A percentile compares a stretch with the other conserved stretches of the same genome.
Conservation (phyloP, 352 stramenopile genomes). For the Pilasporangium apinafurcum region DNA sequence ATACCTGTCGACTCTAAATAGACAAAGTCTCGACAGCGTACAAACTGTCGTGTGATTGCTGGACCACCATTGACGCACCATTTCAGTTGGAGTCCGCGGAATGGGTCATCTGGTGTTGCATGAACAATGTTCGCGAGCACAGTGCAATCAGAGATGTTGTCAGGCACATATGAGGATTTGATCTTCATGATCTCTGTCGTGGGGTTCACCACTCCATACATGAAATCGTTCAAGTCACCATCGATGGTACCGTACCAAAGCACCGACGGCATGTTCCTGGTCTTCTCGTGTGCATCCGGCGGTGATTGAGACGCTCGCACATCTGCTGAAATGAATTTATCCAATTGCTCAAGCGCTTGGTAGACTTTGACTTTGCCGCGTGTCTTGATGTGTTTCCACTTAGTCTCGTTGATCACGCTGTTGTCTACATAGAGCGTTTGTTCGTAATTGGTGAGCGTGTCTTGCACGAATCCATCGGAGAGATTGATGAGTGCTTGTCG, state of each 20-base stretch:
- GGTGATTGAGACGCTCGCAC: no score
- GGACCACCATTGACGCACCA: constrained; percentile 9
- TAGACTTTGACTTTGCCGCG: constrained; percentile 8
- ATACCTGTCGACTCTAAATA: constrained; percentile 39
- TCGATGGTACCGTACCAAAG: constrained; percentile 22
- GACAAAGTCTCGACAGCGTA: constrained; percentile 38
- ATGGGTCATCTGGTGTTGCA: background rate
- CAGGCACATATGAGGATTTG: constrained; percentile 33
- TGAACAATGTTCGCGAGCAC: no score
- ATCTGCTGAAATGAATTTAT: constrained; percentile 5
- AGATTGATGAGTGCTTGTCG: background rate
- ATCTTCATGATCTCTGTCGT: constrained; percentile 24
- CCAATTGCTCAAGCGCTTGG: constrained; percentile 1
- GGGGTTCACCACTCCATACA: constrained; percentile 31
- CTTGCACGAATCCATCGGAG: constrained; percentile 3
- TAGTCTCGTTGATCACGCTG: constrained; percentile 1
- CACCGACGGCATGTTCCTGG: constrained; percentile 8
- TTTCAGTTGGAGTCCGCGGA: constrained; percentile 3
- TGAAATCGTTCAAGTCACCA: constrained; percentile 32
- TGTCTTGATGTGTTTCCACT: constrained; percentile 8
- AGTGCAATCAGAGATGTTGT: no score
- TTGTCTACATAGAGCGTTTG: constrained; percentile 1
- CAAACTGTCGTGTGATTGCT: constrained; percentile 30
- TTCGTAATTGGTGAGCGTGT: constrained; percentile 10
- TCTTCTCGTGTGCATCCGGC: background rate